Percentiles rank a stretch among this genome's conserved stretches.
phyloP scores from a whole-genome alignment of 148 eudicot genomes.

The Rheum nobile region DNA sequence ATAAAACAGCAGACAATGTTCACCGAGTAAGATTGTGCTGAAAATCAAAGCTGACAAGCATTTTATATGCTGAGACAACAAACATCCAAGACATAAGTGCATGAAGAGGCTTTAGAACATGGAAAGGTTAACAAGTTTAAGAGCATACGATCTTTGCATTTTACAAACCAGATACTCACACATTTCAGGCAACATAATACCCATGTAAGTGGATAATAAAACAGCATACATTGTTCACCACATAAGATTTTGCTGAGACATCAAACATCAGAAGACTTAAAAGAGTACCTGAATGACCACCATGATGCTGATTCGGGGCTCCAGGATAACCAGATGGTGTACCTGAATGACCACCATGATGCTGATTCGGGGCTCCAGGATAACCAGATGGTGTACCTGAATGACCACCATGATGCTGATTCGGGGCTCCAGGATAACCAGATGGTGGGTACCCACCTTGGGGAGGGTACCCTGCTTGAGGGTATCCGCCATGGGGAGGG shows the following conservation, averaged over 20 bases:
- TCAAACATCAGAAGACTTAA: not conserved
- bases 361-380: conserved; percentile 23
- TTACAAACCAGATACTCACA: not conserved
- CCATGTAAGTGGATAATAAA: not conserved
- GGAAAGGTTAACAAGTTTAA: not conserved
- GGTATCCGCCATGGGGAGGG: conserved; percentile 26
- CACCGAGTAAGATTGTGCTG: not conserved
- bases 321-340: conserved; percentile 28
- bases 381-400: conserved; percentile 35
- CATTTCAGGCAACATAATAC: not conserved
- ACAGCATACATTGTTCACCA: not conserved
- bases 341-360: conserved; percentile 11
- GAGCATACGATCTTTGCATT: no score
- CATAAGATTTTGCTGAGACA: not conserved
- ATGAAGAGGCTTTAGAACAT: not conserved
- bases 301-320: conserved; percentile 19
- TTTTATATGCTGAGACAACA: not conserved
- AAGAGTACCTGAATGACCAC: conserved; percentile 29
- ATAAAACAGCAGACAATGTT: not conserved
- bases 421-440: conserved; percentile 23
- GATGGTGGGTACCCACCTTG: conserved; percentile 34
- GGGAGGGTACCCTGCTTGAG: conserved; percentile 29
- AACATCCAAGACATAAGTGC: not conserved
- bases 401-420: conserved; percentile 21
- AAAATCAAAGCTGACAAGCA: not conserved